These are phyloP conservation scores for Teunomyces stri DNA, from an alignment of 805 yeast genomes.

Conservation along the genomic window DNA sequence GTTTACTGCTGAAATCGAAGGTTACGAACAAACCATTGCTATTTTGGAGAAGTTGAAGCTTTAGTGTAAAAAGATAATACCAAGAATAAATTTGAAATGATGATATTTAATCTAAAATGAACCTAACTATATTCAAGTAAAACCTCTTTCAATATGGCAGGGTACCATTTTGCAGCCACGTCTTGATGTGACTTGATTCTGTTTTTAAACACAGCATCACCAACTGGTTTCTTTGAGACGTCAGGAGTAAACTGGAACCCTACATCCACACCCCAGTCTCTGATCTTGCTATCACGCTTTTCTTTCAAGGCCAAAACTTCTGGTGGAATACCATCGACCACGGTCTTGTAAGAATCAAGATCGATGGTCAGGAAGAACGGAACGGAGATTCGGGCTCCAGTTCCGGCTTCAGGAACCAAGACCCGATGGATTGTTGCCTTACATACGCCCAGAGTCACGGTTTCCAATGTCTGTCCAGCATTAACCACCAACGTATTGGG, in stretches of 20 bases:
- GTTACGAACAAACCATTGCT: slow-evolving; percentile 79
- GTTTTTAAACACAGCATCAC: slow-evolving; percentile 45
- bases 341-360: slow-evolving; percentile 30
- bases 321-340: slow-evolving; percentile 26
- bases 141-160: slow-evolving; percentile 34
- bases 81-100: neutral
- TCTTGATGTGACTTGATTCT: slow-evolving; percentile 45
- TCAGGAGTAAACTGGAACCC: slow-evolving; percentile 43
- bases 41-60: slow-evolving; percentile 77
- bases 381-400: slow-evolving; percentile 44
- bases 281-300: slow-evolving; percentile 34
- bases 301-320: slow-evolving; percentile 27
- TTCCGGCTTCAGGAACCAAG: slow-evolving; percentile 37
- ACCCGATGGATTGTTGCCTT: slow-evolving; percentile 61
- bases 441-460: slow-evolving; percentile 56
- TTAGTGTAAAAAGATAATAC: slow-evolving; percentile 12
- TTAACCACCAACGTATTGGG: slow-evolving; percentile 52
- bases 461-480: slow-evolving; percentile 61
- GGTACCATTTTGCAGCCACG: slow-evolving; percentile 43
- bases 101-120: too few relatives aligned
- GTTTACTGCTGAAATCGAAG: slow-evolving; percentile 82
- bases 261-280: slow-evolving; percentile 35
- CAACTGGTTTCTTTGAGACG: slow-evolving; percentile 41
- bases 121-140: slow-evolving; percentile 12
- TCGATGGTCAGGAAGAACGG: slow-evolving; percentile 51